A percentile compares a stretch with the other conserved stretches of the same genome.
These are phyloP conservation scores for Vanrija sp. DNA, from an alignment of 1,284 basidiomycete species.

Conservation along the genomic window DNA sequence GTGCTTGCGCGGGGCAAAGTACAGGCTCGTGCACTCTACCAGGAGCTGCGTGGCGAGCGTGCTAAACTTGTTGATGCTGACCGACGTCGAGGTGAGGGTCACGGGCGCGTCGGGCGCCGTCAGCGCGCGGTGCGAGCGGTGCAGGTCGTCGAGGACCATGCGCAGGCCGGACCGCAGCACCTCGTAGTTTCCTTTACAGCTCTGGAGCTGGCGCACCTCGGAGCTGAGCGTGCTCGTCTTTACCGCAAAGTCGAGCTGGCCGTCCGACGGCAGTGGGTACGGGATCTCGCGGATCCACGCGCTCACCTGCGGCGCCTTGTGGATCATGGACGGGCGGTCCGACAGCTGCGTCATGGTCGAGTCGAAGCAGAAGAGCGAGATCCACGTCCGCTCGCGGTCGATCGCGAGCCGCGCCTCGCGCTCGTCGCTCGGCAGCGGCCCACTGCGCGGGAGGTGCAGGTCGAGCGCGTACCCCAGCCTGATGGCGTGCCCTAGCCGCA, in stretches of 20 bases:
- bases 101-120: constrained; percentile 6
- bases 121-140: constrained; percentile 13
- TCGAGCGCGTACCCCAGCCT: constrained; percentile 29
- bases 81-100: constrained; percentile 16
- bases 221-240: constrained; percentile 17
- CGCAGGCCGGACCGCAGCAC: constrained; percentile 18
- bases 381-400: constrained; percentile 27
- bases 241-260: constrained; percentile 22
- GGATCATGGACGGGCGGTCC: constrained; percentile 22
- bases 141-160: constrained; percentile 16
- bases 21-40: constrained; percentile 18
- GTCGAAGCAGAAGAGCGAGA: constrained; percentile 22
- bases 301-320: constrained; percentile 13
- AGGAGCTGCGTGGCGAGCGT: constrained; percentile 14
- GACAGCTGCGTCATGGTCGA: constrained; percentile 18
- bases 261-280: constrained; percentile 18
- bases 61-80: constrained; percentile 24
- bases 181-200: constrained; percentile 16
- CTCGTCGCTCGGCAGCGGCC: constrained; percentile 22
- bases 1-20: constrained; percentile 16
- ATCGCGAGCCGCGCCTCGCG: constrained; percentile 17
- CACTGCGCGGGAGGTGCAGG: constrained; percentile 17
- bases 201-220: constrained; percentile 18
- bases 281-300: constrained; percentile 15
- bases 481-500: constrained; percentile 30